A percentile compares a stretch with the other conserved stretches of the same genome.
Conservation (phyloP, 2,329 filamentous ascomycete genomes). For the Parascedosporium putredinis region DNA sequence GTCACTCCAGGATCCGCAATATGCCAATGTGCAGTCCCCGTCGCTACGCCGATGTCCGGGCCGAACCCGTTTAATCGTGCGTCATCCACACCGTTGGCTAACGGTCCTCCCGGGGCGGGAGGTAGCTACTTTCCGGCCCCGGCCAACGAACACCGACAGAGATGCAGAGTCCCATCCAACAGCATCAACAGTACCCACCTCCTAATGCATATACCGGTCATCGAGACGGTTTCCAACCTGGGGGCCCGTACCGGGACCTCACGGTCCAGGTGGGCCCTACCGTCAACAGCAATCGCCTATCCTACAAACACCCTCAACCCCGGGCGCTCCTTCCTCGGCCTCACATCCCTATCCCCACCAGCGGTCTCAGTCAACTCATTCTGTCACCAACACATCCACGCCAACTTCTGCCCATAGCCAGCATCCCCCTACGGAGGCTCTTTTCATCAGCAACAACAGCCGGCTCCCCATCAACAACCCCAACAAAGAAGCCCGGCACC, state of each 20-base stretch:
- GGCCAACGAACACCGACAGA: slow-evolving; percentile 3
- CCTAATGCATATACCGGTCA: slow-evolving; percentile 7
- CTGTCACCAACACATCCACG: slow-evolving; percentile 34
- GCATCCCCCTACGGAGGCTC: slow-evolving; percentile 33
- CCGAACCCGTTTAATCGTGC: neutral
- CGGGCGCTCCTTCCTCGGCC: neutral
- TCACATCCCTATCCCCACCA: slow-evolving; percentile 16
- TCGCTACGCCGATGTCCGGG: neutral
- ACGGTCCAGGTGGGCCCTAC: slow-evolving; percentile 2
- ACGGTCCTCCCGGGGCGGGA: neutral
- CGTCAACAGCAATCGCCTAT: slow-evolving; percentile 7
- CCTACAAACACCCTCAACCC: slow-evolving; percentile 5
- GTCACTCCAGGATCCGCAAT: neutral
- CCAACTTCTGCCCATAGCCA: slow-evolving; percentile 54
- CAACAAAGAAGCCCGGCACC: slow-evolving; percentile 7
- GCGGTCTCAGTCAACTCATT: slow-evolving; percentile 47
- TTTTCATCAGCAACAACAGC: slow-evolving; percentile 10
- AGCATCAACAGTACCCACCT: slow-evolving; percentile 8
- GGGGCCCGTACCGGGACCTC: neutral
- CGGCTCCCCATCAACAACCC: slow-evolving; percentile 2
- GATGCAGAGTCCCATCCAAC: slow-evolving; percentile 5
- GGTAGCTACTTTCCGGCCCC: slow-evolving; percentile 5
- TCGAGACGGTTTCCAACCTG: slow-evolving; percentile 6
- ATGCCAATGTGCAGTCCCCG: slow-evolving; percentile 1
- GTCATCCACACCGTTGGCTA: slow-evolving; percentile 1